Evolutionary conservation across 305 asterid species (phyloP), one percentile per base, ranked within the genome.

Genomic region (Fraxinus platypoda): DNA sequence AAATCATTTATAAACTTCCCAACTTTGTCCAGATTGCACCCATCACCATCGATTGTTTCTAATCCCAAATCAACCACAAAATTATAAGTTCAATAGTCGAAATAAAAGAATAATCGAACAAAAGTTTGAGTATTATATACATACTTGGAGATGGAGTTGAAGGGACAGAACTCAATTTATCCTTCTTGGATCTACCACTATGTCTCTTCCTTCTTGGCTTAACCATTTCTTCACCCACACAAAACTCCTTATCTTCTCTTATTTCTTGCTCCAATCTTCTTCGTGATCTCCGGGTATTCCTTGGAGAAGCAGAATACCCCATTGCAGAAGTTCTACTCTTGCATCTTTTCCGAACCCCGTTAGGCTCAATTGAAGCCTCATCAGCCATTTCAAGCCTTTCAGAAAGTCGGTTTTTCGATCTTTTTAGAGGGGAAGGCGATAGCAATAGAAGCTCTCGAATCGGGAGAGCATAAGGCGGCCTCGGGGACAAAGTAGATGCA

Each of bases 181-280:
- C 94, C 84, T 89, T 90, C 81, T 84, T 88, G 13, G 96, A 84
- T 81, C 87, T 89, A 15, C 88, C 90, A 46, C 84, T 73, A 0
- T 87, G 88, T 87, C 92, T 91, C 87, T 91, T 95, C 90, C 87
- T 94, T 83, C 92, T 91, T 3, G 93, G 89, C 89, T 90, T 94
- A 49, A 81, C 83, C 85, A 85, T 76, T 41, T 94, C 99, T n/a
- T 91, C 99, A 38, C 88, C 97, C 15, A 80, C 84, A 72, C 78
- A 89, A 70, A 78, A 68, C 57, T 92, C 98, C 80, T 81, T 90
- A 54, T 90, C 93, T 41, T 93, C 97, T 80, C 91, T 93, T 80
- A 80, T 57, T 70, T 93, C 98, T 54, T 91, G 95, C 81, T 94
- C 98, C 75, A 89, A 70, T 78, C 91, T 84, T 76, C 92, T 89